Evolutionary conservation across 805 yeast species (phyloP).

Genomic region (Schizosaccharomyces octosporus): DNA sequence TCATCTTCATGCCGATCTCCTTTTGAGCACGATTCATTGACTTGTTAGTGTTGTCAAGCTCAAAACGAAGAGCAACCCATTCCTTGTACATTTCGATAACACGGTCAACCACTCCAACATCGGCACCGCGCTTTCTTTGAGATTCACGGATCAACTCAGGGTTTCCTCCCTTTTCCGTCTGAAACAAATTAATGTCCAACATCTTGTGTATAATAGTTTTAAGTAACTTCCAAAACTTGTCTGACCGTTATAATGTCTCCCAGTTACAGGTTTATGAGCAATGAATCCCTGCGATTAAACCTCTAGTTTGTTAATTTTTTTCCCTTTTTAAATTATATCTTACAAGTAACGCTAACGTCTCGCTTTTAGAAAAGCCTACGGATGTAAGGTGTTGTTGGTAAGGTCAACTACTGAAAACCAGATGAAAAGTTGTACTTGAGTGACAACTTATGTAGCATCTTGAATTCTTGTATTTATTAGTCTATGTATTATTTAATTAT

Average conservation of each 20-base stretch:
- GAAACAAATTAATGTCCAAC: slow-evolving; percentile 81
- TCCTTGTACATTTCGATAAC: slow-evolving; percentile 72
- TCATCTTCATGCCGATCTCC: slow-evolving; percentile 75
- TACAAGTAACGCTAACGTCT: no score
- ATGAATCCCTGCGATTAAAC: no score
- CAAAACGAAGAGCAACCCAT: slow-evolving; percentile 72
- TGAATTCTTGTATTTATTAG: no score
- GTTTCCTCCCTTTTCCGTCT: slow-evolving; percentile 91
- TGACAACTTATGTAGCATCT: no score
- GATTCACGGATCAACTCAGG: slow-evolving; percentile 72
- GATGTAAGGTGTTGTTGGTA: no score
- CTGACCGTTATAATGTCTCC: neutral
- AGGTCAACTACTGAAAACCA: no score
- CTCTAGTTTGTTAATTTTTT: no score
- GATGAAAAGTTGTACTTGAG: no score
- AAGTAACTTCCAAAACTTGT: neutral
- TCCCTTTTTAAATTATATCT: no score
- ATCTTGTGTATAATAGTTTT: slow-evolving; percentile 16
- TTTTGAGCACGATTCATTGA: slow-evolving; percentile 71
- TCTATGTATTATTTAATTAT: no score
- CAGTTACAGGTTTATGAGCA: no score
- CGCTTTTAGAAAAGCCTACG: no score
- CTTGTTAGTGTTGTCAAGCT: slow-evolving; percentile 76
- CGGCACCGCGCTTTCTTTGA: slow-evolving; percentile 80
- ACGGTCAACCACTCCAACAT: slow-evolving; percentile 89